Base-by-base conservation (phyloP, 495 filamentous ascomycete species). In the Cenococcum geophilum region DNA sequence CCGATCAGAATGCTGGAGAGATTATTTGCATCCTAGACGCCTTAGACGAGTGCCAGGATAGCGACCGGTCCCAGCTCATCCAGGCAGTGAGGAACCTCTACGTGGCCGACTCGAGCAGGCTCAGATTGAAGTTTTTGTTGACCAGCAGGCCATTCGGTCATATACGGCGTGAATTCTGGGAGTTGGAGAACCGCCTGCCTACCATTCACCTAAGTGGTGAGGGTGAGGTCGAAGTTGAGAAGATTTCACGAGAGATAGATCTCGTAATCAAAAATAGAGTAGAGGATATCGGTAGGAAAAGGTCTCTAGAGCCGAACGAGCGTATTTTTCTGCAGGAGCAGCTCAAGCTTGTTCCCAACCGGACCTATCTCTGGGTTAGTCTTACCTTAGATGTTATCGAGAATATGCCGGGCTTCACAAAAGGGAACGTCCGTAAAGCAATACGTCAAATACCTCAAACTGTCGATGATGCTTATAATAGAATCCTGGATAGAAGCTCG, bases 11-110 rank as follows among this genome's bases (percentile, higher is more conserved):
- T 42, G 74, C 75, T 34, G 75, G 76, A 20, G 69, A 77, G 45
- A 72, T 81, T 27, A 62, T 82, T 35, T 79, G 76, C 51, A 53
- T 82, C 32, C 34, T 83, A 2, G 80, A 83, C 62, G 77, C 78
- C 5, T 63, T 83, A 20, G 74, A 76, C 59, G 72, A 75, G 65
- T 72, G 72, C 62, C 53, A 64, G 47, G 61, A 70, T 11, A 11
- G 35, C 4, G 59, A 62, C 45, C 58, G 61, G 50, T 40, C 14
- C 18, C 45, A 59, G 16, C 32, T 74, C 16, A 67, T 67, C 11
- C 32, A 37, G 49, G 58, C 54, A 18, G 18, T 73, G 42, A 36
- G 51, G 11, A 25, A 63, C 5, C 50, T 72, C 18, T 60, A 66
- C 43, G 35, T 11, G 11, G 52, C 47, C 5, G n/a, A 62, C 14